phyloP scores from a whole-genome alignment of 1,284 basidiomycete genomes.

The Heterobasidion annosum region DNA sequence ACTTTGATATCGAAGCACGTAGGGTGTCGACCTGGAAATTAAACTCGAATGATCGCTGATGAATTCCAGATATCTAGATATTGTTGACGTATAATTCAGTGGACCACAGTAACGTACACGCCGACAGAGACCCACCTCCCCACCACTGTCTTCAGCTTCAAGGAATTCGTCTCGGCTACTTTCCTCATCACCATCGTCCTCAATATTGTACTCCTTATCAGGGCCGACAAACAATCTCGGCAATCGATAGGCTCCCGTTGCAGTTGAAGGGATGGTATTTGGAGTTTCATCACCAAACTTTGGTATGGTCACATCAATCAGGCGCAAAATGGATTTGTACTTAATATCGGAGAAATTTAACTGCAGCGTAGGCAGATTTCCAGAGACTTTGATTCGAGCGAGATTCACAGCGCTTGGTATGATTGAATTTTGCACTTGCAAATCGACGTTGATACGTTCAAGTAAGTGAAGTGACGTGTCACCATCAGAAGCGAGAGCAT shows the following conservation, averaged over 20 bases:
- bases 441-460: constrained; percentile 89
- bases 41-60: constrained; percentile 85
- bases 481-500: constrained; percentile 56
- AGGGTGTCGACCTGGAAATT: constrained; percentile 86
- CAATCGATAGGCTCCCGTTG: constrained; percentile 30
- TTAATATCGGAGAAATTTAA: constrained; percentile 95
- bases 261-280: constrained; percentile 9
- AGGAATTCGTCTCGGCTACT: constrained; percentile 59
- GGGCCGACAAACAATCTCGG: constrained; percentile 44
- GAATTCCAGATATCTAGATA: constrained; percentile 44
- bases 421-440: constrained; percentile 92
- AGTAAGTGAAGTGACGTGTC: constrained; percentile 76
- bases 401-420: constrained; percentile 81
- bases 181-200: constrained; percentile 47
- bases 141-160: constrained; percentile 62
- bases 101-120: neutral
- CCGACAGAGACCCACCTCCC: constrained; percentile 36
- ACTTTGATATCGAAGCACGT: constrained; percentile 78
- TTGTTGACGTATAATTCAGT: neutral
- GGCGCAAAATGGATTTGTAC: constrained; percentile 90
- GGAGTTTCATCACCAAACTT: constrained; percentile 57
- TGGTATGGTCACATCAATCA: constrained; percentile 90
- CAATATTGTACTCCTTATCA: constrained; percentile 61
- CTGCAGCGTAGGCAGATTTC: constrained; percentile 82
- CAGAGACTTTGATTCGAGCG: constrained; percentile 88